Evolutionary conservation across 306 rosid species (phyloP).

Genomic region (Quercus engelmannii): DNA sequence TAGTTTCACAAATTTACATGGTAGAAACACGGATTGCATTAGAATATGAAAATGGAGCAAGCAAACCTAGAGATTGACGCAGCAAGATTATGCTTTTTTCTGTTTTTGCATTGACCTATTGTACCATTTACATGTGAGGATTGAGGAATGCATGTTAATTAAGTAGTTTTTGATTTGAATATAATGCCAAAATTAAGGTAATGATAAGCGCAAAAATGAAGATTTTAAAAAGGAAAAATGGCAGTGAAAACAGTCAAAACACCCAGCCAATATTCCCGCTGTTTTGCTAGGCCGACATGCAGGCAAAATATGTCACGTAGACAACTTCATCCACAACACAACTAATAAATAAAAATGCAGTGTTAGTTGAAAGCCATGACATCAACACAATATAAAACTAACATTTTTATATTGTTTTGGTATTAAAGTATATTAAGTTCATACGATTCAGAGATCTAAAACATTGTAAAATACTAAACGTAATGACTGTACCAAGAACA

Average conservation of each 20-base stretch:
- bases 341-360: slow-evolving; percentile 1
- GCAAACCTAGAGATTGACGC: slow-evolving; percentile 19
- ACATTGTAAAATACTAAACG: not conserved
- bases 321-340: slow-evolving; percentile 41
- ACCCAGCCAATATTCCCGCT: slow-evolving; percentile 74
- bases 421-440: not conserved
- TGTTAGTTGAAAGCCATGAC: slow-evolving; percentile 32
- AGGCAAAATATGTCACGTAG: slow-evolving; percentile 72
- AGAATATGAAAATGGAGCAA: not conserved
- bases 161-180: not conserved
- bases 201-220: not conserved
- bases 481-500: slow-evolving; percentile 36
- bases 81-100: slow-evolving; percentile 32
- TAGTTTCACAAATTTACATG: not conserved
- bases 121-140: not conserved
- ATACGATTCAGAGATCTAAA: not conserved
- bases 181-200: not conserved
- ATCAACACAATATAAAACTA: slow-evolving; percentile 3
- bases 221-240: not conserved
- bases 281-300: slow-evolving; percentile 70
- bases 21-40: not conserved
- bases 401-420: not conserved
- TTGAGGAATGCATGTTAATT: not conserved
- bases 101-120: not conserved
- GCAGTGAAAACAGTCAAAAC: slow-evolving; percentile 19